A percentile compares a stretch with the other conserved stretches of the same genome.
These are phyloP conservation scores for Edaphochlamys debaryana DNA, from an alignment of 139 green algal genomes.

Conservation along the genomic window DNA sequence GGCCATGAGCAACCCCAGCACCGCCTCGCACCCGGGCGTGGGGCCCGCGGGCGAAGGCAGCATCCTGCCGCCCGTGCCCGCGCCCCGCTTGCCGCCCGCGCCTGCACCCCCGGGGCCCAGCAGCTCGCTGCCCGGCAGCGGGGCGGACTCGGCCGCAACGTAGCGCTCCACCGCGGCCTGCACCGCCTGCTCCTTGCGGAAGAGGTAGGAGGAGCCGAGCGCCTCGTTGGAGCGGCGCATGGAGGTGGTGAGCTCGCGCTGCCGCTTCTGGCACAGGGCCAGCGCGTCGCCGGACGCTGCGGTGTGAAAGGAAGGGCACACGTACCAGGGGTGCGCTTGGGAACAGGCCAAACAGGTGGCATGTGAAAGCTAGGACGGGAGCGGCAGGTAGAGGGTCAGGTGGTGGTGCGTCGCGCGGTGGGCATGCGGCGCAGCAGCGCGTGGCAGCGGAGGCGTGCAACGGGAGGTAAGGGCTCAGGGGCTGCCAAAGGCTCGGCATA, in stretches of 20 bases:
- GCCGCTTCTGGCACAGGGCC: neutral
- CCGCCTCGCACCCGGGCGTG: constrained; percentile 3
- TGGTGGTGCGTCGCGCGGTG: no score
- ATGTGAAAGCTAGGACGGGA: no score
- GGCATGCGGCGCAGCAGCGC: no score
- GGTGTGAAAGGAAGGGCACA: no score
- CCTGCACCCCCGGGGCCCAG: neutral
- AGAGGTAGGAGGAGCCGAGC: constrained; percentile 29
- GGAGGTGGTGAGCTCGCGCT: constrained; percentile 7
- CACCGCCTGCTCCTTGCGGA: constrained; percentile 17
- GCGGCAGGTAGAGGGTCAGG: neutral
- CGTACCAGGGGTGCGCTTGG: no score
- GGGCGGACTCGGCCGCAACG: neutral
- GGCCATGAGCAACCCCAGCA: constrained; percentile 29
- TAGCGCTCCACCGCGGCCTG: neutral
- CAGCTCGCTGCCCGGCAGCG: neutral
- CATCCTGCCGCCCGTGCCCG: neutral
- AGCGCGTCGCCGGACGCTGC: constrained; percentile 7
- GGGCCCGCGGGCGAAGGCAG: constrained; percentile 1
- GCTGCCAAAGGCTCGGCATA: no score
- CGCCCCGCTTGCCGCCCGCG: neutral
- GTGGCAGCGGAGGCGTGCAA: no score
- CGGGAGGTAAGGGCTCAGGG: no score
- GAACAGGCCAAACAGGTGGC: no score
- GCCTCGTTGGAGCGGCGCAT: constrained; percentile 39